Evolutionary conservation across 2,329 filamentous ascomycete genomes (phyloP), one percentile per base, ranked within the genome.

Genomic region (Scedosporium aurantiacum): DNA sequence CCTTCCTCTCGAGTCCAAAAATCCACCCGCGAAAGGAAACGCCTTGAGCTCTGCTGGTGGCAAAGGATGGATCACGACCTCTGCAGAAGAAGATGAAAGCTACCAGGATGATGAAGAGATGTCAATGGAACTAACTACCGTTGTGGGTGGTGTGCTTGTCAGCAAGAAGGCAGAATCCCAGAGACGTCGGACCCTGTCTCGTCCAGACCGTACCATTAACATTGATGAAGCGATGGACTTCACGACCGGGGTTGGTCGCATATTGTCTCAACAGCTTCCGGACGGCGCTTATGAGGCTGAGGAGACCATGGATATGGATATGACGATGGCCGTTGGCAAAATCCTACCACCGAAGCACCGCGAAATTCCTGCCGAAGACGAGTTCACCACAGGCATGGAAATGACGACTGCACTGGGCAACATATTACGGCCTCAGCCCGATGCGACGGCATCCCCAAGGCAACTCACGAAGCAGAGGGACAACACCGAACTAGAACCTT

Each of bases 21-120:
- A 47, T 47, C n/a, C 14, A 47, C 43, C 43, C 16, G n/a, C 43
- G 43, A 21, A 47, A 0, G 43, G 5, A 47, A 47, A 21, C 43
- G n/a, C n/a, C n/a, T 96, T 96, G 91, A 91, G 96, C 60, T 83
- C 96, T 60, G 96, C 91, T 0, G 87, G 81, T 58, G 88, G 87
- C 1, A 80, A 95, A 54, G 91, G 91, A 4, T 81, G 83, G 4
- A 95, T 96, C 63, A 76, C 75, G 57, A 70, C 71, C 37, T 62
- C 66, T 18, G 63, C 69, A 25, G 64, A 67, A 3, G 68, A 73
- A 27, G 67, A 75, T 27, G 67, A 70, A 2, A 70, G 74, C 16
- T 75, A 75, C 21, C 67, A 71, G 6, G 74, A 76, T 2, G 82
- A 87, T 54, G 85, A 87, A 65, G 88, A 91, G 54, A 84, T 91